phyloP scores from a whole-genome alignment of 2,329 filamentous ascomycete species.

The Neonectria magnoliae region DNA sequence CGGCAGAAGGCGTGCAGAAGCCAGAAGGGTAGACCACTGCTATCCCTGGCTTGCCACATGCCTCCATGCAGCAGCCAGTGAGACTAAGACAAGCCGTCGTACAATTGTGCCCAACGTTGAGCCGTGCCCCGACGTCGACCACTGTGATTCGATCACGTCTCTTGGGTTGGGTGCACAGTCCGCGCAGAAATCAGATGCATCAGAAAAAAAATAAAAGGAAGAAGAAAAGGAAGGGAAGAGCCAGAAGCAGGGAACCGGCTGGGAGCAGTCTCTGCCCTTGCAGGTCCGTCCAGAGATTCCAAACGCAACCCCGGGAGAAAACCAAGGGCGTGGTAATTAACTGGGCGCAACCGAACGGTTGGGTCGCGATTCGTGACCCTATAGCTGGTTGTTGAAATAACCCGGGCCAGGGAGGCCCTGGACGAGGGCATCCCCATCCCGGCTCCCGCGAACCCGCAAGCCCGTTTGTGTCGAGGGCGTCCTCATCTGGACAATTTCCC shows the following conservation, averaged over 20 bases:
- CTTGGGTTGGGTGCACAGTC: slow-evolving; percentile 1
- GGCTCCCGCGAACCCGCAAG: slow-evolving; percentile 25
- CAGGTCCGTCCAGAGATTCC: too few species aligned
- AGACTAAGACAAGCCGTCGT: slow-evolving; percentile 9
- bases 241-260: slow-evolving; percentile 8
- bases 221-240: slow-evolving; percentile 5
- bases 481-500: slow-evolving; percentile 17
- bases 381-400: background rate
- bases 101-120: slow-evolving; percentile 31
- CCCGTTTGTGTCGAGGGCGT: background rate
- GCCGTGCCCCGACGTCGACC: background rate
- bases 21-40: background rate
- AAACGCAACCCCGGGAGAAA: background rate
- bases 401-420: slow-evolving; percentile 20
- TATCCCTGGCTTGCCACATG: slow-evolving; percentile 23
- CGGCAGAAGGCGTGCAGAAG: background rate
- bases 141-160: slow-evolving; percentile 10
- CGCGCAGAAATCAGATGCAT: background rate
- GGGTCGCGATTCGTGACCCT: slow-evolving; percentile 29
- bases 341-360: slow-evolving; percentile 38
- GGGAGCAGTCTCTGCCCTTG: background rate
- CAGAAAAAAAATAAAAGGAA: background rate
- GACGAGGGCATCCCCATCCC: slow-evolving; percentile 25
- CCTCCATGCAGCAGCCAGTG: slow-evolving; percentile 12
- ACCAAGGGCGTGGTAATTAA: slow-evolving; percentile 34